Evolutionary conservation across 2,329 filamentous ascomycete species (phyloP), one percentile per base, ranked within the genome.

Genomic region (Dactylonectria estremocensis): DNA sequence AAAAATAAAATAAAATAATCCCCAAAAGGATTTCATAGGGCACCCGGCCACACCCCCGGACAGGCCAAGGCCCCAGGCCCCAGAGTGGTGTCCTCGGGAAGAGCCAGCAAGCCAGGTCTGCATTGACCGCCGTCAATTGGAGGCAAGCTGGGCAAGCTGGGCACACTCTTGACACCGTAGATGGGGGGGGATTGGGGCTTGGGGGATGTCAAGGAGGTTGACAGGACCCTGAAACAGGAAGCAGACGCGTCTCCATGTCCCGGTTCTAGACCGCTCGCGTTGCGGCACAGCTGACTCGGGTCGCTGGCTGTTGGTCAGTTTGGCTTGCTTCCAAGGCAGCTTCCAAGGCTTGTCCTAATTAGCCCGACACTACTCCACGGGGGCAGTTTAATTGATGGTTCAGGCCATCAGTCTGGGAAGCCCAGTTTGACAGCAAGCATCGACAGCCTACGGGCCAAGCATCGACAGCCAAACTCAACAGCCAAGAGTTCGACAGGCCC

Each of bases 211-310:
- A 28, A 28, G 24, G 24, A 28, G 54, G 28, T 3, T 35, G 28
- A 46, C 58, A 62, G 52, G 64, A 66, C 64, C 64, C 64, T 68
- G 65, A 68, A 67, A 67, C 65, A 64, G 65, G 40, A n/a, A n/a
- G 14, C 16, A 40, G 16, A 43, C 40, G 40, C 40, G 40, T 43
- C 40, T 5, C 14, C 40, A 43, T 43, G 14, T 16, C 40, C 40
- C 40, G 14, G 40, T 43, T 43, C 40, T 43, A 43, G 40, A 43
- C 40, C 40, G 40, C 40, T 3, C 40, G 14, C 40, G 7, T n/a
- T 22, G 18, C 18, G 45, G 45, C 18, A 46, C 45, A 46, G 45
- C 45, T 22, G 45, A 46, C 45, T 46, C 45, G n/a, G 37, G 16
- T n/a, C 6, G 7, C 14, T 16, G 14, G 40, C 40, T 14, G 35